These are phyloP conservation scores for Strobilomyces echinocephalus DNA, from an alignment of 768 basidiomycete genomes.

Conservation along the genomic window DNA sequence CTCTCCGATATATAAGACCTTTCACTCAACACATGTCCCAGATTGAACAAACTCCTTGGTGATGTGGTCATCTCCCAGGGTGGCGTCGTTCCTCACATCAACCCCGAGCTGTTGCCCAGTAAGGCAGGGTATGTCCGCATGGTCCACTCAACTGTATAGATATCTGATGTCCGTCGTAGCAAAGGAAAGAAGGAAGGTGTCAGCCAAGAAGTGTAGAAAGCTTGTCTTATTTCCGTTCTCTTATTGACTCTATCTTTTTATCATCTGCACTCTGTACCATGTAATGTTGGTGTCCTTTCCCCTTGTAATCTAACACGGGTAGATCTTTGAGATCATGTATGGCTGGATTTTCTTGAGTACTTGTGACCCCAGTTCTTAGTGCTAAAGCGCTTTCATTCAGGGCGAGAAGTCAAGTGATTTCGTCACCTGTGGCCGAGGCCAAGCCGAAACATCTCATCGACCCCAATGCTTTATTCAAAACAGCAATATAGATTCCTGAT, in stretches of 20 bases:
- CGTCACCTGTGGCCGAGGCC: too few relatives aligned
- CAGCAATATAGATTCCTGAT: background rate
- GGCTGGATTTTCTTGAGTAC: background rate
- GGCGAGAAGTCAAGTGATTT: too few relatives aligned
- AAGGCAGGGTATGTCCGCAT: constrained; percentile 24
- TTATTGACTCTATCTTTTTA: constrained; percentile 27
- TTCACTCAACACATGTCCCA: constrained; percentile 17
- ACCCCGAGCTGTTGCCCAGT: constrained; percentile 37
- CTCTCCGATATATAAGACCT: background rate
- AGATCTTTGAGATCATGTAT: background rate
- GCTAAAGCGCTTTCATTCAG: too few relatives aligned
- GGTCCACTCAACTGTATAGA: background rate
- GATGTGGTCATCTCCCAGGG: constrained; percentile 88
- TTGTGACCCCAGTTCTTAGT: background rate
- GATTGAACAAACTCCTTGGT: constrained; percentile 77
- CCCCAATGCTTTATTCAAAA: background rate
- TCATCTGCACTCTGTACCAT: constrained; percentile 28
- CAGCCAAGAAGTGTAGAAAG: constrained; percentile 30
- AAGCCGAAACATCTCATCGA: too few relatives aligned
- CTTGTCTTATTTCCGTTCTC: constrained; percentile 2
- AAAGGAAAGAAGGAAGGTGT: constrained; percentile 33
- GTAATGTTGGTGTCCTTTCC: constrained; percentile 16
- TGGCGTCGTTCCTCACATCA: constrained; percentile 73
- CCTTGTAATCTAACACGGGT: constrained; percentile 9
- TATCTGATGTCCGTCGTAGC: constrained; percentile 16